Conservation (phyloP, 148 eudicot genomes). For the Fallopia convolvulus region DNA sequence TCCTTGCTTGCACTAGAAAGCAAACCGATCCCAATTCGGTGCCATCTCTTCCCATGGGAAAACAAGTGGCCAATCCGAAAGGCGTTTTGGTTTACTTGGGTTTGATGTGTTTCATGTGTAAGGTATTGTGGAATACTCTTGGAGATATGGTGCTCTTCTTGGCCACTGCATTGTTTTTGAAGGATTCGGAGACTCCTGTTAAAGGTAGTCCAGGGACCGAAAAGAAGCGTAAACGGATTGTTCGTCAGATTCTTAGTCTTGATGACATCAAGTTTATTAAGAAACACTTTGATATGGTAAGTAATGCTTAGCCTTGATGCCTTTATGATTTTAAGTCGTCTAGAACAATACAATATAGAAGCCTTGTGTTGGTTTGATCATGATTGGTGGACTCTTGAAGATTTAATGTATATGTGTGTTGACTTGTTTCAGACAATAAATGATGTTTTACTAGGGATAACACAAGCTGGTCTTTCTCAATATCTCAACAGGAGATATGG, state of each 20-base stretch:
- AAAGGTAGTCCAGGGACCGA: constrained; percentile 17
- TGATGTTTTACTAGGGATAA: constrained; percentile 67
- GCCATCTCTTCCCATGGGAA: constrained; percentile 29
- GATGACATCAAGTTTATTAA: constrained; percentile 25
- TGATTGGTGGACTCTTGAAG: background rate
- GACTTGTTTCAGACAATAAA: constrained; percentile 44
- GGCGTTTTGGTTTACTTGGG: background rate
- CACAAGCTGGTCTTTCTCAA: constrained; percentile 56
- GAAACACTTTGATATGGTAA: constrained; percentile 20
- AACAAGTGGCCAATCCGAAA: background rate
- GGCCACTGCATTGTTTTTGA: constrained; percentile 18
- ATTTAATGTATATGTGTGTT: background rate
- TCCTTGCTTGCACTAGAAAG: constrained; percentile 49
- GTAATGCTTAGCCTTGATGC: no score
- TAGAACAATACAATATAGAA: background rate
- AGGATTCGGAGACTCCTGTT: constrained; percentile 21
- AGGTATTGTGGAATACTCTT: constrained; percentile 19
- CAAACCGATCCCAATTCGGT: constrained; percentile 37
- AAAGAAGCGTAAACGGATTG: constrained; percentile 15
- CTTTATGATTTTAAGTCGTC: no score
- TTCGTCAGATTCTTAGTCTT: constrained; percentile 16
- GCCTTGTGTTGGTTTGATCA: background rate
- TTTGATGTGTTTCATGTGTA: constrained; percentile 12
- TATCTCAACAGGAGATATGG: constrained; percentile 52
- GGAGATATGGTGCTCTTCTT: constrained; percentile 11